Conservation (phyloP, 2,329 filamentous ascomycete species). For the Aspergillus flavus region DNA sequence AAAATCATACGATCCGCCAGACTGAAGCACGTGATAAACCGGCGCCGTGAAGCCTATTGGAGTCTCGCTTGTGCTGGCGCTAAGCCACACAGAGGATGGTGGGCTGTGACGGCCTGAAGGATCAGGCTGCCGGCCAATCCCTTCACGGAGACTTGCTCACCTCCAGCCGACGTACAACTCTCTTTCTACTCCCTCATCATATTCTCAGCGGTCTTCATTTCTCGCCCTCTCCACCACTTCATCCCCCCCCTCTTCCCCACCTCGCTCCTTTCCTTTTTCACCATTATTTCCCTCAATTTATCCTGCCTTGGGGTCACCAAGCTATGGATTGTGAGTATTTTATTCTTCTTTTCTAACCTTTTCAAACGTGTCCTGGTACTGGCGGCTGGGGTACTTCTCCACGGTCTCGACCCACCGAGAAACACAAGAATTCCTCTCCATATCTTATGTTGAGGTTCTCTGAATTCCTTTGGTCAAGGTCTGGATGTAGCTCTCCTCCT, state of each 20-base stretch:
- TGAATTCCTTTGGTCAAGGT: slow-evolving; percentile 18
- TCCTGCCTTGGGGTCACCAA: slow-evolving; percentile 51
- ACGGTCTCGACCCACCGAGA: slow-evolving; percentile 43
- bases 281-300: slow-evolving; percentile 36
- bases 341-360: slow-evolving; percentile 35
- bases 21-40: slow-evolving; percentile 19
- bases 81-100: slow-evolving; percentile 17
- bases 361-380: slow-evolving; percentile 33
- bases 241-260: slow-evolving; percentile 22
- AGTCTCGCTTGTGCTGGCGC: slow-evolving; percentile 25
- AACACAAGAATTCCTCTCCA: slow-evolving; percentile 28
- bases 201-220: slow-evolving; percentile 32
- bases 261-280: slow-evolving; percentile 28
- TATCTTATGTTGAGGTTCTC: slow-evolving; percentile 18
- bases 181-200: slow-evolving; percentile 40
- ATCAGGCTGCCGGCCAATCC: slow-evolving; percentile 30
- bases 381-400: slow-evolving; percentile 43
- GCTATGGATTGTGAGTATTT: slow-evolving; percentile 63
- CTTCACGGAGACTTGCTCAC: slow-evolving; percentile 32
- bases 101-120: slow-evolving; percentile 26
- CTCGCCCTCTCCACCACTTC: slow-evolving; percentile 37
- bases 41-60: slow-evolving; percentile 20
- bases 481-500: slow-evolving; percentile 21
- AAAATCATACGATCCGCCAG: slow-evolving; percentile 14
- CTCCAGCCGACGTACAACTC: slow-evolving; percentile 33